Evolutionary conservation across 2,329 filamentous ascomycete species (phyloP), one percentile per base, ranked within the genome.

Genomic region (Ilyonectria mors-panacis): DNA sequence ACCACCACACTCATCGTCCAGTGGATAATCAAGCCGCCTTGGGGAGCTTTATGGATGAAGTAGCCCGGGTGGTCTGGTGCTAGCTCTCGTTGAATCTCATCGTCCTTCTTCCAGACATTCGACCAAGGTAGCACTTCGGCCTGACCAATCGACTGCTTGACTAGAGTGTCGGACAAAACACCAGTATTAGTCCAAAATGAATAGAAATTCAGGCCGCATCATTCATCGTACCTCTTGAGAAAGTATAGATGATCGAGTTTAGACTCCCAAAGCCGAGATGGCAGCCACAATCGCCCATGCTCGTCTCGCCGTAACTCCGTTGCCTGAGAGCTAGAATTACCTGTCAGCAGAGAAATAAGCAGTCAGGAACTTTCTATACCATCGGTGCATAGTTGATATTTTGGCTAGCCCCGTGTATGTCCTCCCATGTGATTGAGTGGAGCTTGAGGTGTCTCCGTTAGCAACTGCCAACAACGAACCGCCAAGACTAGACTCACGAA

Each of bases 221-320:
- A 42, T n/a, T 6, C 6, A 15, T 15, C 15, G 39, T 53, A 58
- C 60, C 60, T 19, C 60, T 50, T 2, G 53, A 58, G 12, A 58
- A 58, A 1, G 53, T 63, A 23, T 58, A 63, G 3, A 63, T 58
- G 35, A 63, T 63, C 2, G 60, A 44, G 33, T 63, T 63, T 10
- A 63, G 15, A 10, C 35, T 63, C 7, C 60, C 17, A 63, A 58
- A 9, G 53, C 15, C 2, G 60, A 63, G 15, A 63, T 58, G 21
- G 60, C 60, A 13, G 21, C 45, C 23, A 63, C 39, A 8, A 63
- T 23, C 3, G 60, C 37, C 60, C 60, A 63, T 2, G 33, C n/a
- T 8, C 53, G 60, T 7, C 21, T 58, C 1, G 60, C 35, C 6
- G 12, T 21, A 1, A 42, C 1, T 3, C 4, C 30, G 39, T 39